Evolutionary conservation across 163 green algal species (phyloP).

Genomic region (Chlorella variabilis): DNA sequence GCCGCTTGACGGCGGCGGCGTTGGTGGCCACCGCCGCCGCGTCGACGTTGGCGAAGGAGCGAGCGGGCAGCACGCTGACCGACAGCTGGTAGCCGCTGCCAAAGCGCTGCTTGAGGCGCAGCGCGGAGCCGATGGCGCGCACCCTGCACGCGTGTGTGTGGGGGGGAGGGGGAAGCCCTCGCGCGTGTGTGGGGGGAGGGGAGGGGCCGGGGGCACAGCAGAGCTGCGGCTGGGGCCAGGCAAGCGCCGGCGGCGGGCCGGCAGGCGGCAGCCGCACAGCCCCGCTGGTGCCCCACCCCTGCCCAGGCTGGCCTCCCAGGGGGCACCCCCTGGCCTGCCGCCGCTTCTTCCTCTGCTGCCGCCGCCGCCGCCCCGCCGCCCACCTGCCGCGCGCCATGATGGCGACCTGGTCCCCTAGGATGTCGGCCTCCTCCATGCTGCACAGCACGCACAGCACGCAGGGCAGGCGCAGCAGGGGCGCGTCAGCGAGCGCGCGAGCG

Average conservation of each 20-base stretch:
- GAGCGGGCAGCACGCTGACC: conserved; percentile 29
- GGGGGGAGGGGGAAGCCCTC: neutral
- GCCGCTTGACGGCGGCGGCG: conserved; percentile 1
- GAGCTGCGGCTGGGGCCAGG: too few relatives aligned
- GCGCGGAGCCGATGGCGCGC: conserved; percentile 69
- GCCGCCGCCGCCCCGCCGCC: too few relatives aligned
- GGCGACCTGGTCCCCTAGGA: conserved; percentile 86
- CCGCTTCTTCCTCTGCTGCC: too few relatives aligned
- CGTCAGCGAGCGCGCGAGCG: too few relatives aligned
- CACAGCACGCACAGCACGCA: too few relatives aligned
- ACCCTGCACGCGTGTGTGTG: conserved; percentile 40
- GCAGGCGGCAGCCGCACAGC: too few relatives aligned
- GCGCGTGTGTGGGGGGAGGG: too few relatives aligned
- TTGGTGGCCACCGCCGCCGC: neutral
- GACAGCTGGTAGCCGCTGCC: conserved; percentile 83
- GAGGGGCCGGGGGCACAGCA: too few relatives aligned
- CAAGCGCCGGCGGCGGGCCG: too few relatives aligned
- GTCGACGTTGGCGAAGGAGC: neutral
- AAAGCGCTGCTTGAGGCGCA: conserved; percentile 88
- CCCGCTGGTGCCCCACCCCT: neutral
- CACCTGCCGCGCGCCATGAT: conserved; percentile 89
- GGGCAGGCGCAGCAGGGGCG: too few relatives aligned
- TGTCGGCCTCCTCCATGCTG: conserved; percentile 95
- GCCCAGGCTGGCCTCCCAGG: too few relatives aligned
- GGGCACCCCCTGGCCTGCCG: too few relatives aligned